phyloP scores from a whole-genome alignment of 768 basidiomycete species.

The Leucocoprinus leucothites region DNA sequence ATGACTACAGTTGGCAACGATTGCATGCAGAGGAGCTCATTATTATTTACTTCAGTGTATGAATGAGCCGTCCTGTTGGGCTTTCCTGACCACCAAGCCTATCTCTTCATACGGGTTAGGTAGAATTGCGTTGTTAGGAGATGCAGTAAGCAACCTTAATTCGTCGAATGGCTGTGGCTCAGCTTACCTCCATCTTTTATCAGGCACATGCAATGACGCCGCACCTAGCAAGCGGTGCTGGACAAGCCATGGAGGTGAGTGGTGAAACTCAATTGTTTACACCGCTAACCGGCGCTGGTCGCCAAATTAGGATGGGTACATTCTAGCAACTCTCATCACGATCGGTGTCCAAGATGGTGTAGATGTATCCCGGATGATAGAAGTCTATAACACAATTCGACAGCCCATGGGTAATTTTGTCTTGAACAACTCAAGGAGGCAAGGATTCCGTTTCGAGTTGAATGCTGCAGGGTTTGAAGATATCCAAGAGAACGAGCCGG shows the following conservation, averaged over 20 bases:
- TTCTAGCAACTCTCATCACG: slow-evolving; percentile 21
- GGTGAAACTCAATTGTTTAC: not conserved
- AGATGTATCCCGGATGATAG: slow-evolving; percentile 17
- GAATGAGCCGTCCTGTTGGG: slow-evolving; percentile 35
- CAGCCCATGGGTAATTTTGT: slow-evolving; percentile 33
- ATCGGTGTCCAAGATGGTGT: slow-evolving; percentile 21
- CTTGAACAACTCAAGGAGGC: slow-evolving; percentile 16
- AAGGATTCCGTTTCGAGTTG: slow-evolving; percentile 21
- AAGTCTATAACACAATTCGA: slow-evolving; percentile 29
- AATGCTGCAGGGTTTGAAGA: slow-evolving; percentile 17
- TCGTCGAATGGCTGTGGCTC: not conserved
- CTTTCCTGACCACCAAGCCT: slow-evolving; percentile 33
- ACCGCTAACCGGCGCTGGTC: not conserved
- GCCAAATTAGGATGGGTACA: slow-evolving; percentile 24
- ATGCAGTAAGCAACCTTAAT: slow-evolving; percentile 30
- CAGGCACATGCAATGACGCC: slow-evolving; percentile 45
- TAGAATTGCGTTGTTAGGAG: slow-evolving; percentile 40
- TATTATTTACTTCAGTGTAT: slow-evolving; percentile 20
- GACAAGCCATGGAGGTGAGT: slow-evolving; percentile 42
- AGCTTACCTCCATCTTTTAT: not conserved
- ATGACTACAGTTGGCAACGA: not conserved
- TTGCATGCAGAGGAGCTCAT: too few relatives aligned
- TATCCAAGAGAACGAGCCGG: slow-evolving; percentile 14
- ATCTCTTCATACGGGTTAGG: slow-evolving; percentile 34
- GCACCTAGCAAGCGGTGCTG: slow-evolving; percentile 48